Percentiles rank a stretch among this genome's conserved stretches.
Evolutionary conservation across 352 stramenopile species (phyloP).

Genomic region (Phytophthora aleatoria): DNA sequence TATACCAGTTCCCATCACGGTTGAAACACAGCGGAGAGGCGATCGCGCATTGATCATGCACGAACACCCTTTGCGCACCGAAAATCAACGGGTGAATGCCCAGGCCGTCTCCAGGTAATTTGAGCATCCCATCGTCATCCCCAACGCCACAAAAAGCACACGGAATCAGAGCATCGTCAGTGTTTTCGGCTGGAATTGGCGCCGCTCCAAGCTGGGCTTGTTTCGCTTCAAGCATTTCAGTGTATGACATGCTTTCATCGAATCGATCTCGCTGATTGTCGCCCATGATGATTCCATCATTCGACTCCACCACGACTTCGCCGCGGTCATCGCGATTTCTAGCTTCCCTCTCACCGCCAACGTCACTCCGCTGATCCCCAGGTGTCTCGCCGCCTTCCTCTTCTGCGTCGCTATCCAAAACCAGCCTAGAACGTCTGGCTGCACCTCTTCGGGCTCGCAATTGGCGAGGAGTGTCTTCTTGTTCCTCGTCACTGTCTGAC

Average conservation of each 20-base stretch:
- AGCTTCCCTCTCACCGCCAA: conserved; percentile 11
- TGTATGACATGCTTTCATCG: conserved; percentile 66
- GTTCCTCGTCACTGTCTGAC: conserved; percentile 20
- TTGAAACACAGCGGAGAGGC: conserved; percentile 86
- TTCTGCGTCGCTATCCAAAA: conserved; percentile 40
- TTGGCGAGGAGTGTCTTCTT: conserved; percentile 33
- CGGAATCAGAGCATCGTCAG: conserved; percentile 56
- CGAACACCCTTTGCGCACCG: conserved; percentile 74
- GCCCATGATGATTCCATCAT: conserved; percentile 82
- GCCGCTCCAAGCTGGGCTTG: conserved; percentile 39
- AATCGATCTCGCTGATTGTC: conserved; percentile 86
- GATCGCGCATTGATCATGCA: conserved; percentile 88
- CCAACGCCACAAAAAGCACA: conserved; percentile 83
- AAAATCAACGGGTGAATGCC: conserved; percentile 73
- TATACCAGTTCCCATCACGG: conserved; percentile 79
- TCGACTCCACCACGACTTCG: conserved; percentile 79
- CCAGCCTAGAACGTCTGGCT: conserved; percentile 27
- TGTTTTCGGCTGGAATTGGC: conserved; percentile 30
- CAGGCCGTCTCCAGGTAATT: conserved; percentile 79
- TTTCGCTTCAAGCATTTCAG: conserved; percentile 65
- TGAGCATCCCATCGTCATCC: conserved; percentile 72
- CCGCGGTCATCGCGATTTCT: conserved; percentile 25
- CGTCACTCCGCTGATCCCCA: conserved; percentile 5
- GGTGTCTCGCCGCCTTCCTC: conserved; percentile 17
- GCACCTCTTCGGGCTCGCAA: conserved; percentile 31